A percentile compares a stretch with the other conserved stretches of the same genome.
Conservation (phyloP, 2,329 filamentous ascomycete genomes). For the Rutstroemia sp. region DNA sequence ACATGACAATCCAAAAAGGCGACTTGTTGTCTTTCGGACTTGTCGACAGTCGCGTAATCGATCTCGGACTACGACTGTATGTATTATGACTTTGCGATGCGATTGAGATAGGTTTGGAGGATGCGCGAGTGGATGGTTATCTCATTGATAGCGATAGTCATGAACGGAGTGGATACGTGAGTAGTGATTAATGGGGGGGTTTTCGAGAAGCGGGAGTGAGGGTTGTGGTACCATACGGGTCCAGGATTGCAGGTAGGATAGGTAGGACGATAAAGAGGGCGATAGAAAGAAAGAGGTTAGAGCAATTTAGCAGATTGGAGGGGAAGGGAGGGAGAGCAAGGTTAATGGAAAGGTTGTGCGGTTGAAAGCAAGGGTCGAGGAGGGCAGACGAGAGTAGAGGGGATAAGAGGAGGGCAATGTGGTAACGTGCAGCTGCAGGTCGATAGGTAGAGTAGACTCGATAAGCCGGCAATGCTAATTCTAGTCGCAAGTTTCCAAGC, state of each 20-base stretch:
- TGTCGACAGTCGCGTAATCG: constrained; percentile 7
- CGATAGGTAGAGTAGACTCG: no score
- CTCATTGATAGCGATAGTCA: not conserved
- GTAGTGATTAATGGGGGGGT: not conserved
- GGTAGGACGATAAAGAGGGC: not conserved
- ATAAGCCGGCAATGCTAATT: no score
- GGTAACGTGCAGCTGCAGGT: not conserved
- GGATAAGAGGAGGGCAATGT: not conserved
- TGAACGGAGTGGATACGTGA: not conserved
- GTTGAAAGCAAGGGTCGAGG: no score
- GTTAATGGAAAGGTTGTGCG: not conserved
- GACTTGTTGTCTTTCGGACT: not conserved
- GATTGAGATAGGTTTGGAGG: not conserved
- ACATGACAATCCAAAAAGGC: constrained; percentile 19
- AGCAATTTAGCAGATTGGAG: not conserved
- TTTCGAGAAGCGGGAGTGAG: not conserved
- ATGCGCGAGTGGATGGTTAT: constrained; percentile 4
- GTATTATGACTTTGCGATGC: constrained; percentile 3
- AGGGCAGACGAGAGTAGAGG: not conserved
- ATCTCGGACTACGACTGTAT: not conserved
- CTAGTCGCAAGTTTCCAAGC: no score
- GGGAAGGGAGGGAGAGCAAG: not conserved
- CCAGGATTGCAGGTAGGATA: not conserved
- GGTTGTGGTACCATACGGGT: not conserved
- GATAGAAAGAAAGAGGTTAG: not conserved